These are phyloP conservation scores for Mimosa bimucronata DNA, from an alignment of 306 rosid species.

Conservation along the genomic window DNA sequence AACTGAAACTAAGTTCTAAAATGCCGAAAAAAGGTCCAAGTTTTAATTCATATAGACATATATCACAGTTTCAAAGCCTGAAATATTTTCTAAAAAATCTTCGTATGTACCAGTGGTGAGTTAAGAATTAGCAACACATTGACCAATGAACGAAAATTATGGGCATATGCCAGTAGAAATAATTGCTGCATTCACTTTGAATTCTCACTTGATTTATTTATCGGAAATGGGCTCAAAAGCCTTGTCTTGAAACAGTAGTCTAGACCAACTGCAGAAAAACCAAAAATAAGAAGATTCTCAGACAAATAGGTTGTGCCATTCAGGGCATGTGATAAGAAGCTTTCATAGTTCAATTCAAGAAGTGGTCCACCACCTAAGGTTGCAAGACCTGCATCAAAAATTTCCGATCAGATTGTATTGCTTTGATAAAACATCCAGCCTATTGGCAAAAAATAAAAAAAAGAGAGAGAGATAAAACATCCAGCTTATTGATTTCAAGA, in stretches of 20 bases:
- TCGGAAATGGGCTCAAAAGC: slow-evolving; percentile 68
- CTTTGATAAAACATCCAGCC: slow-evolving; percentile 27
- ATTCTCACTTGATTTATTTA: slow-evolving; percentile 43
- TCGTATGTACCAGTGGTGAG: background rate
- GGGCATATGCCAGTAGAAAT: slow-evolving; percentile 18
- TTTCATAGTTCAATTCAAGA: slow-evolving; percentile 55
- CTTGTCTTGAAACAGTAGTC: slow-evolving; percentile 79
- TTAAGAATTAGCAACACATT: background rate
- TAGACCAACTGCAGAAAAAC: slow-evolving; percentile 69
- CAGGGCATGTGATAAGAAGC: slow-evolving; percentile 62
- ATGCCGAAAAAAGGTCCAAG: background rate
- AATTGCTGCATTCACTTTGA: slow-evolving; percentile 19
- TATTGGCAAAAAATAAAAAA: background rate
- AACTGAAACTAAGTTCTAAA: background rate
- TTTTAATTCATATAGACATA: background rate
- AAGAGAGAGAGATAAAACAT: background rate
- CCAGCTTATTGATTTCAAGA: background rate
- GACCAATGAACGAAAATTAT: background rate
- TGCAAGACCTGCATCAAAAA: slow-evolving; percentile 70
- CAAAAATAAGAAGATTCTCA: slow-evolving; percentile 69
- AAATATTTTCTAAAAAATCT: background rate
- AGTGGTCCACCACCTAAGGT: slow-evolving; percentile 60
- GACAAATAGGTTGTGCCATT: slow-evolving; percentile 66
- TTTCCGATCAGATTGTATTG: slow-evolving; percentile 19
- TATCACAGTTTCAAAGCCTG: background rate